These are phyloP conservation scores for Eucalyptus polybractea DNA, from an alignment of 345 rosid genomes.

Conservation along the genomic window DNA sequence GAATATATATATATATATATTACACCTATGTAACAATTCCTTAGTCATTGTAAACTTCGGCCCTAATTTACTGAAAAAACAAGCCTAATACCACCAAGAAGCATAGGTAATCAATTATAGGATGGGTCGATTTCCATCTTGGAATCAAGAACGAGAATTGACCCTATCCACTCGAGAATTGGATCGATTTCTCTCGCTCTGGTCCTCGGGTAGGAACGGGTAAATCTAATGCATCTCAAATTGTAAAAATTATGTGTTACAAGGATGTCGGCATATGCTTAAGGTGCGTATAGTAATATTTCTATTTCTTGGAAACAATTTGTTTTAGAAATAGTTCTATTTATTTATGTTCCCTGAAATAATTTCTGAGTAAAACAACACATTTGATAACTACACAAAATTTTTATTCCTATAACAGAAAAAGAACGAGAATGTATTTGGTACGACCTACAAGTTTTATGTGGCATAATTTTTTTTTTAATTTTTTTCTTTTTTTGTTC, in stretches of 20 bases:
- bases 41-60: neutral
- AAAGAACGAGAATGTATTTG: too few relatives aligned
- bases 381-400: rapidly evolving
- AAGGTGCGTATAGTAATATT: too few relatives aligned
- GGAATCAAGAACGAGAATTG: rapidly evolving
- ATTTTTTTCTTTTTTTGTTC: too few relatives aligned
- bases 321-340: too few relatives aligned
- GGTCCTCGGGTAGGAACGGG: rapidly evolving
- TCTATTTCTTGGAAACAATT: too few relatives aligned
- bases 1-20: too few relatives aligned
- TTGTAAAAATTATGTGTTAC: neutral
- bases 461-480: too few relatives aligned
- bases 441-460: too few relatives aligned
- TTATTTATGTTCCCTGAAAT: too few relatives aligned
- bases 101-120: neutral
- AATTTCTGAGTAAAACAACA: too few relatives aligned
- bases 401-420: too few relatives aligned
- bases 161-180: neutral
- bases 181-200: rapidly evolving
- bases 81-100: neutral
- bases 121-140: neutral
- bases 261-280: rapidly evolving
- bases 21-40: neutral
- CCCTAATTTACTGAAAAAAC: neutral
- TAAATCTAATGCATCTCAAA: neutral